These are phyloP conservation scores for Mucor circinelloides DNA, from an alignment of 371 early-diverging fungal genomes.

Conservation along the genomic window DNA sequence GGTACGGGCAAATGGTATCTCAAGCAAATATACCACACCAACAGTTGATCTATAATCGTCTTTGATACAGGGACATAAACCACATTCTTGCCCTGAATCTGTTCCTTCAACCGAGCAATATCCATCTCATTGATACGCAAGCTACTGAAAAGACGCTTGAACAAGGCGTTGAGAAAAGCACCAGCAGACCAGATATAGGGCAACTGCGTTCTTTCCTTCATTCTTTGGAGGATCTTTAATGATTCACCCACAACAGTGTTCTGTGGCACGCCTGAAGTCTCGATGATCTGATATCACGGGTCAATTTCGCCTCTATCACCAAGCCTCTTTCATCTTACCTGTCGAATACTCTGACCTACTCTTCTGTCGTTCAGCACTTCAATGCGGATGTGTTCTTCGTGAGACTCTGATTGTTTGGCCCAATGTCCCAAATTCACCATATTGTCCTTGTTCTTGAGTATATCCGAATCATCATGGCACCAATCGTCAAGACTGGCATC, in stretches of 20 bases:
- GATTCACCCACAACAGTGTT: conserved; percentile 52
- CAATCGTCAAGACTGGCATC: conserved; percentile 57
- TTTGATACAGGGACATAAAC: conserved; percentile 55
- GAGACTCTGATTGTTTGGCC: conserved; percentile 35
- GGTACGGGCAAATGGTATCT: conserved; percentile 51
- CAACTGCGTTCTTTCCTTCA: conserved; percentile 51
- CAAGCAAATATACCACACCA: conserved; percentile 53
- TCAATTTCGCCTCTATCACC: no score
- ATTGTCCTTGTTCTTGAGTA: conserved; percentile 36
- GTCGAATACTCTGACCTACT: conserved; percentile 43
- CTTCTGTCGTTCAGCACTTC: conserved; percentile 48
- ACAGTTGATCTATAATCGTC: conserved; percentile 44
- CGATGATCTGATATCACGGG: conserved; percentile 44
- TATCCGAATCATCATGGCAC: conserved; percentile 54
- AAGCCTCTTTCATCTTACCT: no score
- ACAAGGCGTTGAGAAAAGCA: conserved; percentile 41
- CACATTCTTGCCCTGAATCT: conserved; percentile 45
- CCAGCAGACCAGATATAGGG: conserved; percentile 58
- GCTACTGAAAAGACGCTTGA: conserved; percentile 44
- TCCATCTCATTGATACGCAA: conserved; percentile 35
- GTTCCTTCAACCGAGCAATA: conserved; percentile 32
- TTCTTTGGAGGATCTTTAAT: conserved; percentile 43
- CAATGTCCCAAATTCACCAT: conserved; percentile 43
- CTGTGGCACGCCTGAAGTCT: conserved; percentile 51
- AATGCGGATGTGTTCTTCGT: conserved; percentile 48